Evolutionary conservation across 2,329 filamentous ascomycete genomes (phyloP), one percentile per base, ranked within the genome.

Genomic region (Gnomoniopsis sp.): DNA sequence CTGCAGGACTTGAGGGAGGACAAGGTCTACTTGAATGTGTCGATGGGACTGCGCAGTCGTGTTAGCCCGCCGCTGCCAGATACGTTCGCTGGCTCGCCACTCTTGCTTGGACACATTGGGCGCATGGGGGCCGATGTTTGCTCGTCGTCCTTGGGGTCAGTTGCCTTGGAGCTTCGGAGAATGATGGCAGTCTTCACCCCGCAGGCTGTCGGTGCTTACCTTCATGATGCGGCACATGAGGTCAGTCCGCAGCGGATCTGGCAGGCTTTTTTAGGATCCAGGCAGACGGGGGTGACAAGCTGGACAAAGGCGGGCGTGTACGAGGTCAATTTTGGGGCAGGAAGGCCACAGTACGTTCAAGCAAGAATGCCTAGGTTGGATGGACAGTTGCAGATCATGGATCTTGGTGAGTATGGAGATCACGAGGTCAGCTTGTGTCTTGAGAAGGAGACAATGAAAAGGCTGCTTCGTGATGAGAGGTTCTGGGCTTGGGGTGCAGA

Each of bases 161-260:
- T 69, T 0, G 74, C 75, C 2, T 59, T 64, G 7, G 48, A 56
- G 15, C 74, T 81, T 22, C 69, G 76, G 2, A 19, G 62, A 1
- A 74, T 67, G 8, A 63, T 79, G 48, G 55, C 64, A 3, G 64
- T 23, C 1, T 79, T 79, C 59, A 75, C 71, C 0, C 67, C 71
- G 0, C 69, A 70, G 4, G 70, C 71, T 0, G 65, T 81, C 2
- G 70, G 68, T 0, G 72, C 75, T 3, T 66, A 74, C 36, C 64
- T 81, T 2, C 74, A 80, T 56, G 74, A 77, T 51, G 69, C 70
- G 11, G 75, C 75, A 2, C 68, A 74, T 56, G 78, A 81, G 63
- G 62, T 71, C 12, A 72, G 71, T 12, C 78, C 79, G 0, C 78
- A 81, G 66, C 69, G 79, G 6, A 61, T 81, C 17, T 81, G 78